Base-by-base conservation (phyloP, 2,329 filamentous ascomycete species). In the Colletotrichum ledebouriae region DNA sequence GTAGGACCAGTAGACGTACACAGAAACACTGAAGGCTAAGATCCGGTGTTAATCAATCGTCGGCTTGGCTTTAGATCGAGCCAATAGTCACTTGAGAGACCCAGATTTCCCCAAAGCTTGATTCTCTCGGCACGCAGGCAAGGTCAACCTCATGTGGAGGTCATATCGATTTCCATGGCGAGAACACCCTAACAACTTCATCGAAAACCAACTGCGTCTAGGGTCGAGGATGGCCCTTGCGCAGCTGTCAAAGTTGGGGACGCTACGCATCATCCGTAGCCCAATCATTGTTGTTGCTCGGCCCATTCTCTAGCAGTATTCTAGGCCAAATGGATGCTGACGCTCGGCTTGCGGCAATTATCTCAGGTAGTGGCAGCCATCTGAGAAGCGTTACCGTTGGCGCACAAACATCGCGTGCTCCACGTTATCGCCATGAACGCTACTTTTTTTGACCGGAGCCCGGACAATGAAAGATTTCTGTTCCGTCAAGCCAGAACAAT, bases 81-180 rank as follows among this genome's bases (percentile, higher is more conserved):
- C 64, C 64, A 63, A 67, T 64, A 17, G 37, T n/a, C n/a, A 25
- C 7, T n/a, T 22, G 10, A 13, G 10, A 13, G n/a, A 42, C 29
- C 37, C 29, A 29, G 20, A 13, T 34, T 13, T 20, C 17, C 12
- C 22, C 52, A 41, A 64, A 63, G 64, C 65, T 65, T 68, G 61
- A 41, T 59, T 59, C 7, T 59, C 65, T 68, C 61, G 61, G 65
- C 61, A 33, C 34, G 13, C 39, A 47, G 47, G 61, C 9, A 6
- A 11, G 15, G 5, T 7, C 37, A 7, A 52, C 46, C 29, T 58
- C 52, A 46, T 25, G n/a, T 33, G 25, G 42, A 34, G 13, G 50
- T 63, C 50, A 9, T 6, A 7, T 44, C 39, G 17, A 34, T 42
- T 20, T 22, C 20, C 29, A 33, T 33, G 5, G 15, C 4, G 49